Base-by-base conservation (phyloP, 345 rosid genomes). In the Gossypium bickii region DNA sequence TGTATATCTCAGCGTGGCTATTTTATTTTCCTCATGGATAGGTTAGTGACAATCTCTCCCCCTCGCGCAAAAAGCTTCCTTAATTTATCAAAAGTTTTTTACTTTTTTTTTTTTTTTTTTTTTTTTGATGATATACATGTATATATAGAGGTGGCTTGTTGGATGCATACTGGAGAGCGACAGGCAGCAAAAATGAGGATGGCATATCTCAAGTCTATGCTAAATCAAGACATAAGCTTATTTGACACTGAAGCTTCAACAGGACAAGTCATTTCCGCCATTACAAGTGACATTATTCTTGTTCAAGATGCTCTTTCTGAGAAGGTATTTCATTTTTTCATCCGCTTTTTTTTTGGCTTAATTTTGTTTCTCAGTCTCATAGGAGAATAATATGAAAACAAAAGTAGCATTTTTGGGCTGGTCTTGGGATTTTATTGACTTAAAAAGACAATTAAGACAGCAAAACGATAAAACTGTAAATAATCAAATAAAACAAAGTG, bases 81-180 rank as follows among this genome's bases (percentile, higher is more conserved):
- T 38, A 12, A 12, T 18, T 4, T 2, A 43, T 58, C n/a, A 72
- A 72, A 43, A 20, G 12, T 3, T 18, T 3, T 18, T 47, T 5
- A 17, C 7, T 43, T n/a, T 3, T 25, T 4, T 41, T 27, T 44
- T 5, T 22, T 43, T 20, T 2, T 15, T 58, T 44, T 2, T 15
- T 58, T 44, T 4, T 38, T 29, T 38, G 25, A 70, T 51, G 16
- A 27, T 57, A 16, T 52, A 38, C 20, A 52, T 10, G 0, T 15
- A 51, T 51, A 5, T 57, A 15, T 29, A 95, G 99, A 95, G 97
- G 99, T 95, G 75, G 93, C 89, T 52, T 95, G 98, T 73, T 95
- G 99, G 99, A 95, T 95, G 99, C 88, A 95, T 64, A 93, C 94
- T 0, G 99, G 98, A 53, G 99, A 95, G 72, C 74, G 99, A 75